These are phyloP conservation scores for Trichoderma arundinaceum DNA, from an alignment of 2,329 filamentous ascomycete genomes.

Conservation along the genomic window DNA sequence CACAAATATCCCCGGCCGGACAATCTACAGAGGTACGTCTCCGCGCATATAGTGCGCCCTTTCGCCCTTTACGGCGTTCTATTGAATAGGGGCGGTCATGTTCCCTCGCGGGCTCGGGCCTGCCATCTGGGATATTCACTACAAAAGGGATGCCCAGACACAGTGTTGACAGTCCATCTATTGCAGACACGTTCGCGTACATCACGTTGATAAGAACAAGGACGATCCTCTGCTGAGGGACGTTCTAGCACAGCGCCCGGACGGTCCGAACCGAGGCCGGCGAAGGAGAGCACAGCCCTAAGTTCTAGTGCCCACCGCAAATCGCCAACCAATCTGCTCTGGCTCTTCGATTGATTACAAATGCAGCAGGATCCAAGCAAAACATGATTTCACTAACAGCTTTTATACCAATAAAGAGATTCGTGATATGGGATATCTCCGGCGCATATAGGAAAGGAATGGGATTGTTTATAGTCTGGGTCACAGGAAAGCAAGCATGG, in stretches of 20 bases:
- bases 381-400: constrained; percentile 8
- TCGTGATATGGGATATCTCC: constrained; percentile 18
- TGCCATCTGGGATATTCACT: constrained; percentile 5
- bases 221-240: constrained; percentile 82
- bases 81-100: neutral
- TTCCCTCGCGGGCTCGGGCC: neutral
- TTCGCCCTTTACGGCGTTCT: neutral
- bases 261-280: constrained; percentile 81
- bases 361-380: neutral
- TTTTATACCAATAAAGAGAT: constrained; percentile 19
- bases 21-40: constrained; percentile 83
- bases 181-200: constrained; percentile 84
- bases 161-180: constrained; percentile 30
- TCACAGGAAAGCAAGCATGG: constrained; percentile 26
- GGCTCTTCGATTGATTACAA: neutral
- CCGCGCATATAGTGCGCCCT: too few species aligned
- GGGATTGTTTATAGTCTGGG: constrained; percentile 13
- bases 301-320: neutral
- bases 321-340: neutral
- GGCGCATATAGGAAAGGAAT: constrained; percentile 24
- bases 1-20: constrained; percentile 95
- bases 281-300: constrained; percentile 62
- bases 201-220: constrained; percentile 87
- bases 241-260: constrained; percentile 82
- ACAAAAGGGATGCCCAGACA: neutral